Evolutionary conservation across 176 grass and related monocot genomes (phyloP).

Genomic region (Oryza glumipatula): DNA sequence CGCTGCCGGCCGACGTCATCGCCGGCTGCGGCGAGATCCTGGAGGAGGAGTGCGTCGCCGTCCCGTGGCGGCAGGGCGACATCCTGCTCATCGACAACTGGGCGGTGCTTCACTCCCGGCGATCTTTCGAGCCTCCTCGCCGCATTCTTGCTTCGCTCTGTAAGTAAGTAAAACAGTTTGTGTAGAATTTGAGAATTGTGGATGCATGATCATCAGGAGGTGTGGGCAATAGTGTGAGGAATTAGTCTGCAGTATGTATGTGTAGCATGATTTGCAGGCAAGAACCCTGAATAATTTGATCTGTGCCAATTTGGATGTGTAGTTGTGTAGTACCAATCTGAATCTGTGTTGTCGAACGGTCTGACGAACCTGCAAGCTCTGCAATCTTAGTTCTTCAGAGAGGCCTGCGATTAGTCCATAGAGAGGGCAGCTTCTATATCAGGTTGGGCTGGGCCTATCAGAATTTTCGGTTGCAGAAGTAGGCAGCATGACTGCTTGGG

Average conservation of each 20-base stretch:
- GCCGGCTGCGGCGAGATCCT: slow-evolving; percentile 67
- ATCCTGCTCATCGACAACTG: slow-evolving; percentile 83
- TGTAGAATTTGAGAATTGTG: neutral
- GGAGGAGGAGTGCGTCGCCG: slow-evolving; percentile 68
- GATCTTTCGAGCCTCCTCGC: slow-evolving; percentile 76
- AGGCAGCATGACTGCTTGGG: too few species aligned
- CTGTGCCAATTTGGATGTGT: too few species aligned
- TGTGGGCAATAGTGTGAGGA: neutral
- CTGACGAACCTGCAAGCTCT: too few species aligned
- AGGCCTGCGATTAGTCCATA: too few species aligned
- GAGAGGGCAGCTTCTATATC: too few species aligned
- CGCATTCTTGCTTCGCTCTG: slow-evolving; percentile 91
- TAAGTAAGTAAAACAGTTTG: slow-evolving; percentile 66
- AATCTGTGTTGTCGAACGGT: too few species aligned
- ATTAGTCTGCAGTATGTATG: neutral
- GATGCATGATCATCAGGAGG: neutral
- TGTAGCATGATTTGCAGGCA: neutral
- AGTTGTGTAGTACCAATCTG: too few species aligned
- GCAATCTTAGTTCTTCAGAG: too few species aligned
- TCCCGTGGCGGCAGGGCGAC: slow-evolving; percentile 84
- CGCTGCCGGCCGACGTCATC: slow-evolving; percentile 64
- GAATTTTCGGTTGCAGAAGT: too few species aligned
- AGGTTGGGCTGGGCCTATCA: too few species aligned
- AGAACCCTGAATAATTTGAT: too few species aligned
- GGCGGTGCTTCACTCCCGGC: slow-evolving; percentile 75